Evolutionary conservation across 768 basidiomycete species (phyloP), one percentile per base, ranked within the genome.

Genomic region (Cytidiella melzeri): DNA sequence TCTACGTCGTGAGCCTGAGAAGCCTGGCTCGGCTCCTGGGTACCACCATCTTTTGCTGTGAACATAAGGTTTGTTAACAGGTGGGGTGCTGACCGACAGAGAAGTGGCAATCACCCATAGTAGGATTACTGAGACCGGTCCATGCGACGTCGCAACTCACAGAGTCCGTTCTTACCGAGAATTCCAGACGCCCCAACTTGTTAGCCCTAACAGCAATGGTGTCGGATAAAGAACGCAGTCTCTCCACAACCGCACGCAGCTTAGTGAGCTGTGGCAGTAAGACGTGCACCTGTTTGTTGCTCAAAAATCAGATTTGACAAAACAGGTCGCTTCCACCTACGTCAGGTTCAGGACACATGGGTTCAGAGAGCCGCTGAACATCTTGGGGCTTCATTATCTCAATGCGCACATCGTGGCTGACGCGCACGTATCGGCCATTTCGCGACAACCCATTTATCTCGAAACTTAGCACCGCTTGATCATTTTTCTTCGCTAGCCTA

Each of bases 321-420:
- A 44, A 24, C 23, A 26, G 43, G 28, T 0, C 25, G n/a, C 30
- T 13, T 24, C 4, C 12, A 70, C 79, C 56, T 56, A 90, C 92
- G 52, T 93, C 87, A 13, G 91, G 88, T 25, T 87, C 83, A 1
- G 92, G 92, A 60, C 91, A 93, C 56, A 88, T 64, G 1, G 92
- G 92, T 61, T 93, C 92, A 23, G 70, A 74, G 48, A 93, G 73
- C 52, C 73, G 79, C 18, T 76, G 81, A 10, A 87, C 79, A 50
- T 93, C 92, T 0, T 70, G 69, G 1, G 84, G 84, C 49, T 80
- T 80, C 78, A 90, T 75, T 7, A 94, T 82, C 43, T 87, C 86
- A 49, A 93, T 86, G 55, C 77, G 76, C 24, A 93, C 87, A 58
- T 92, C 90, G 61, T 94, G 90, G 0, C 77, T 71, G 19, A 93